Percentiles rank a stretch among this genome's conserved stretches.
Conservation (phyloP, 257 asterid species). For the Handroanthus guayacan region DNA sequence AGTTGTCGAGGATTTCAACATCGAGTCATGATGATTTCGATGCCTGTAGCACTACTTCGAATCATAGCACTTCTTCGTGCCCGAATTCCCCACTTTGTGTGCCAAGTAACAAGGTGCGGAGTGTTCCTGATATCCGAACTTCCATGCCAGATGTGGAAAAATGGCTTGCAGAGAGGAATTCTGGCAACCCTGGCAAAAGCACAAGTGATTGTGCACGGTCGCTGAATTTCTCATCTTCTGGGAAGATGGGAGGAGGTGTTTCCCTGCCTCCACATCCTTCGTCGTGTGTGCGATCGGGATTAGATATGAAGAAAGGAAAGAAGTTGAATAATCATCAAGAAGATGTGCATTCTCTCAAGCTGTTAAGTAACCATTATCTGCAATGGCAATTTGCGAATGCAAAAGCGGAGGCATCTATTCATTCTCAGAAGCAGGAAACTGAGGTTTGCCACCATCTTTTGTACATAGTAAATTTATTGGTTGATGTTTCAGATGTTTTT, state of each 20-base stretch:
- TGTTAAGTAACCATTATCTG: slow-evolving; percentile 61
- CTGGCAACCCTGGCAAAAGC: slow-evolving; percentile 34
- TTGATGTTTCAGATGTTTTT: slow-evolving; percentile 1
- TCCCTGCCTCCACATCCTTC: slow-evolving; percentile 80
- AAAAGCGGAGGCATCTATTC: slow-evolving; percentile 64
- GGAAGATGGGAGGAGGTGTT: slow-evolving; percentile 52
- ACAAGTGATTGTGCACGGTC: slow-evolving; percentile 58
- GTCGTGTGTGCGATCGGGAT: slow-evolving; percentile 47
- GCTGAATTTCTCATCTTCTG: slow-evolving; percentile 54
- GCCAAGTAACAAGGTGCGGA: slow-evolving; percentile 39
- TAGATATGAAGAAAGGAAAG: slow-evolving; percentile 62
- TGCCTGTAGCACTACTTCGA: slow-evolving; percentile 38
- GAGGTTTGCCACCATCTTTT: slow-evolving; percentile 55
- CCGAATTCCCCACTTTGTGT: slow-evolving; percentile 61
- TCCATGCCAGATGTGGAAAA: slow-evolving; percentile 69
- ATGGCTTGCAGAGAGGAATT: slow-evolving; percentile 53
- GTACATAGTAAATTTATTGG: not conserved
- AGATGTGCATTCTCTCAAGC: slow-evolving; percentile 70
- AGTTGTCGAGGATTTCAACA: slow-evolving; percentile 49
- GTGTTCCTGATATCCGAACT: slow-evolving; percentile 48
- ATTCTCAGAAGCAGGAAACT: slow-evolving; percentile 54
- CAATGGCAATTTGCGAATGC: slow-evolving; percentile 80
- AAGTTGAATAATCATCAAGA: slow-evolving; percentile 55
- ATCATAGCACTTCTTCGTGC: slow-evolving; percentile 58
- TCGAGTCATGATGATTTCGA: slow-evolving; percentile 46